phyloP scores from a whole-genome alignment of 495 filamentous ascomycete genomes.

The Aspergillus baeticus region DNA sequence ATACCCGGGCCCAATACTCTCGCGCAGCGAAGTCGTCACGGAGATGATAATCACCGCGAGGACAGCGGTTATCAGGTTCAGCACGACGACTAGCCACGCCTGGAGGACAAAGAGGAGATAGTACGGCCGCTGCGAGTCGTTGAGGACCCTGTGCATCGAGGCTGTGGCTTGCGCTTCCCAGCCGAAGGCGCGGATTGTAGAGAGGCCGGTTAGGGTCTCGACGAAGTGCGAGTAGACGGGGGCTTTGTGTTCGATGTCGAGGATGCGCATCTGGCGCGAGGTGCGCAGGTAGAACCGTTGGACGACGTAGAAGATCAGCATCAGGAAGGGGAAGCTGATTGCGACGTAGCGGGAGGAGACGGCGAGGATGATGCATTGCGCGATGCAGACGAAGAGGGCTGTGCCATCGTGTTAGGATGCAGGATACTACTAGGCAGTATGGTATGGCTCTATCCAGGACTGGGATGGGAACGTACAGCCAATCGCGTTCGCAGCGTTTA shows the following conservation, averaged over 20 bases:
- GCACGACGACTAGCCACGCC: slow-evolving; percentile 68
- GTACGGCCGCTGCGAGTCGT: slow-evolving; percentile 53
- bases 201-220: slow-evolving; percentile 61
- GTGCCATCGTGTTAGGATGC: no score
- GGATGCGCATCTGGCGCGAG: slow-evolving; percentile 56
- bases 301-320: slow-evolving; percentile 41
- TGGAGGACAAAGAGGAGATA: slow-evolving; percentile 63
- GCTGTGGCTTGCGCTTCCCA: slow-evolving; percentile 34
- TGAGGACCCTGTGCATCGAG: slow-evolving; percentile 55
- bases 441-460: no score
- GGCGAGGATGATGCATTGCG: background rate
- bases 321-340: slow-evolving; percentile 15
- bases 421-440: no score
- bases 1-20: slow-evolving; percentile 47
- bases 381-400: background rate
- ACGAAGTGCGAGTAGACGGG: slow-evolving; percentile 74
- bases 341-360: slow-evolving; percentile 24
- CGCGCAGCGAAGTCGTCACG: slow-evolving; percentile 39
- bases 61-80: slow-evolving; percentile 58
- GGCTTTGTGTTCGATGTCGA: slow-evolving; percentile 55
- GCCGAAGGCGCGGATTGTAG: slow-evolving; percentile 70
- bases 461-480: background rate
- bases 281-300: slow-evolving; percentile 60
- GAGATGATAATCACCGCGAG: slow-evolving; percentile 53
- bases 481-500: slow-evolving; percentile 1